Evolutionary conservation across 192 early-diverging fungal species (phyloP).

Genomic region (Mycoemilia scoparia): DNA sequence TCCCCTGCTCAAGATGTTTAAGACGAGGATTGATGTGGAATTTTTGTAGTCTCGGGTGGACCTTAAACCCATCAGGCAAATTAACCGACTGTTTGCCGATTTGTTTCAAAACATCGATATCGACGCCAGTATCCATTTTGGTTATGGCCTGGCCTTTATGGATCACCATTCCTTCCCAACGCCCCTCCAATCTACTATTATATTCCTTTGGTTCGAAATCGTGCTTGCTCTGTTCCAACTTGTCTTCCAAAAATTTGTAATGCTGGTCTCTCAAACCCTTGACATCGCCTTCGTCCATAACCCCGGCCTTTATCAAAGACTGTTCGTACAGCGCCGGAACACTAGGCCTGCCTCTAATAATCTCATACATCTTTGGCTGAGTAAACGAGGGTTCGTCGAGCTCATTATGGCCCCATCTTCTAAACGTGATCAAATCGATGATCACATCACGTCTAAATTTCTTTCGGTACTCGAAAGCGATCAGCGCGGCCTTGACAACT

Average conservation of each 20-base stretch:
- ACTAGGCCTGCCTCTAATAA: constrained; percentile 64
- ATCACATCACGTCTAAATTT: constrained; percentile 92
- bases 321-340: constrained; percentile 79
- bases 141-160: constrained; percentile 29
- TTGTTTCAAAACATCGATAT: constrained; percentile 33
- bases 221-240: constrained; percentile 19
- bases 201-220: constrained; percentile 18
- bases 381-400: constrained; percentile 95
- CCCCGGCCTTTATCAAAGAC: constrained; percentile 5
- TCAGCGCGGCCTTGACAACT: constrained; percentile 61
- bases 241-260: constrained; percentile 15
- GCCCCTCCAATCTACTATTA: constrained; percentile 43
- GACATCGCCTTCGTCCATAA: constrained; percentile 13
- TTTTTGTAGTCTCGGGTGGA: constrained; percentile 73
- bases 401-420: constrained; percentile 96
- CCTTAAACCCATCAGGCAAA: constrained; percentile 39
- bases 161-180: constrained; percentile 63
- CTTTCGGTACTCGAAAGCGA: constrained; percentile 82
- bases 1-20: constrained; percentile 46
- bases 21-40: constrained; percentile 78
- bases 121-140: constrained; percentile 39
- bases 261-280: constrained; percentile 8
- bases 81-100: constrained; percentile 68
- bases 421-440: constrained; percentile 84
- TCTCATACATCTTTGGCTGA: constrained; percentile 92